Percentiles rank a stretch among this genome's conserved stretches.
Conservation (phyloP, 2,329 filamentous ascomycete species). For the Clonostachys sp. region DNA sequence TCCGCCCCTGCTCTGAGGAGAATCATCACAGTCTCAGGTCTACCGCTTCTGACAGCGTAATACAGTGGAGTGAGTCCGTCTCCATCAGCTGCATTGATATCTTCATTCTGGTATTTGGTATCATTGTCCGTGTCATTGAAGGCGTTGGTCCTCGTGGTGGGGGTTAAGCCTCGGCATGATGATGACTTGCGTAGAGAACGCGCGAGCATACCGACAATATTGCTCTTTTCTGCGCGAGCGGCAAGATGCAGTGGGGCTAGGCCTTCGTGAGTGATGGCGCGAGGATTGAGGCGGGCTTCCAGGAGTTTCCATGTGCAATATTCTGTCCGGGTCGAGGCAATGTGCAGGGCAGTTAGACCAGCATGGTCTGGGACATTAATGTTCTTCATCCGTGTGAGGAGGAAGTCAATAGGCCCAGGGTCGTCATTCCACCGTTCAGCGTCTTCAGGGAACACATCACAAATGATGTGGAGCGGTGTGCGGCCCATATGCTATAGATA, state of each 20-base stretch:
- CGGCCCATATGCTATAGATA: neutral
- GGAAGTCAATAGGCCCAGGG: neutral
- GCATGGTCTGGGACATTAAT: neutral
- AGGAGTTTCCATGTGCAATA: conserved; percentile 1
- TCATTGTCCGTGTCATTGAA: neutral
- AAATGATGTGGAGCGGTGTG: neutral
- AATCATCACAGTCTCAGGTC: neutral
- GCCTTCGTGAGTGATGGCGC: neutral
- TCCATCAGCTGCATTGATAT: neutral
- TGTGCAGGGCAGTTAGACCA: neutral
- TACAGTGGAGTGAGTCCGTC: neutral
- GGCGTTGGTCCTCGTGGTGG: neutral
- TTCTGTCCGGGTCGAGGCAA: neutral
- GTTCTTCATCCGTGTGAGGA: neutral
- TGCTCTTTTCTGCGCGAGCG: neutral
- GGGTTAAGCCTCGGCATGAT: neutral
- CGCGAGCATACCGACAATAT: neutral
- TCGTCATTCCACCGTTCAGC: neutral
- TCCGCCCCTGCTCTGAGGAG: neutral
- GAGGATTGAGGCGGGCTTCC: neutral
- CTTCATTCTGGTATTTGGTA: neutral
- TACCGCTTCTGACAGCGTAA: neutral
- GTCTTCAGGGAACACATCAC: neutral
- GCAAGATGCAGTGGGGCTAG: neutral
- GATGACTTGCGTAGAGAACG: neutral